Percentiles rank a stretch among this genome's conserved stretches.
These are phyloP conservation scores for Lachnellula suecica DNA, from an alignment of 2,329 filamentous ascomycete species.

Conservation along the genomic window DNA sequence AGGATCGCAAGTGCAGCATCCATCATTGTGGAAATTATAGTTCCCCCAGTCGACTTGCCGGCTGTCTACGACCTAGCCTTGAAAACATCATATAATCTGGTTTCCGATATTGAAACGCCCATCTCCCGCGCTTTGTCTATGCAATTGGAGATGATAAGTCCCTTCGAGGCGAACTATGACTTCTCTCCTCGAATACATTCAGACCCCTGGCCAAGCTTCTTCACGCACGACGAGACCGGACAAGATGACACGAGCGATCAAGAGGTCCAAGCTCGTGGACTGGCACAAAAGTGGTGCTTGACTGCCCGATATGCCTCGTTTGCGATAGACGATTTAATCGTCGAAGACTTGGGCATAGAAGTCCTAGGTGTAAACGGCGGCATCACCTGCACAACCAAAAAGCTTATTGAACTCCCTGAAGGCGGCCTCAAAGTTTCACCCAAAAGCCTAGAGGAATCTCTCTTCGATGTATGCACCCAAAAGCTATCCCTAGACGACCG, in stretches of 20 bases:
- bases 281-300: slow-evolving; percentile 80
- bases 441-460: slow-evolving; percentile 68
- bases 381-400: slow-evolving; percentile 54
- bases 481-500: slow-evolving; percentile 83
- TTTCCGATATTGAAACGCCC: slow-evolving; percentile 76
- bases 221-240: slow-evolving; percentile 50
- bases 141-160: slow-evolving; percentile 71
- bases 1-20: slow-evolving; percentile 46
- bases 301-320: slow-evolving; percentile 75
- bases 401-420: slow-evolving; percentile 35
- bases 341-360: slow-evolving; percentile 65
- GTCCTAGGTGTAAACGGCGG: slow-evolving; percentile 61
- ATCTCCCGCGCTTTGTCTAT: slow-evolving; percentile 72
- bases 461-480: slow-evolving; percentile 72
- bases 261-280: slow-evolving; percentile 49
- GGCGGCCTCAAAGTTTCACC: slow-evolving; percentile 55
- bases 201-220: slow-evolving; percentile 85
- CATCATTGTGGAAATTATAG: slow-evolving; percentile 44
- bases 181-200: slow-evolving; percentile 76
- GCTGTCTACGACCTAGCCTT: slow-evolving; percentile 68
- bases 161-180: slow-evolving; percentile 91
- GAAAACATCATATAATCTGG: slow-evolving; percentile 73
- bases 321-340: slow-evolving; percentile 59
- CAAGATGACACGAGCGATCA: slow-evolving; percentile 32
- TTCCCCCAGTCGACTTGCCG: slow-evolving; percentile 49